Evolutionary conservation across 257 asterid genomes (phyloP).

Genomic region (Nicotiana tomentosiformis): DNA sequence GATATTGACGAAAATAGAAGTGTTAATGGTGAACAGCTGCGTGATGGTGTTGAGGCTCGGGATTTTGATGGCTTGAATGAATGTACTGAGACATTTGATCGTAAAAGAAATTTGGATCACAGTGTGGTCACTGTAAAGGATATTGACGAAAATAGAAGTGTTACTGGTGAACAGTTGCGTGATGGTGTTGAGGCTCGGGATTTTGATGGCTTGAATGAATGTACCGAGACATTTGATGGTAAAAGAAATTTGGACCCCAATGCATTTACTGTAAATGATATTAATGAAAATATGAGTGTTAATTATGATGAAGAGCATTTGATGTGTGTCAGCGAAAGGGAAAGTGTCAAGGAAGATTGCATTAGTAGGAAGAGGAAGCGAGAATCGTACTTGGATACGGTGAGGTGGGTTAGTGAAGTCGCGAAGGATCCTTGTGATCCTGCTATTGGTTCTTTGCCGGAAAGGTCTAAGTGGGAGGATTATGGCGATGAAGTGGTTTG

Average conservation of each 20-base stretch:
- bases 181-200: not conserved
- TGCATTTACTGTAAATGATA: not conserved
- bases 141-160: too few species aligned
- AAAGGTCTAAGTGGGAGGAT: constrained; percentile 63
- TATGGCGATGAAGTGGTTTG: constrained; percentile 47
- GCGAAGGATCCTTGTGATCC: constrained; percentile 64
- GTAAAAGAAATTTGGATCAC: not conserved
- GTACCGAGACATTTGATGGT: not conserved
- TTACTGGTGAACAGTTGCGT: not conserved
- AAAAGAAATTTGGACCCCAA: not conserved
- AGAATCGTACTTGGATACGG: constrained; percentile 25
- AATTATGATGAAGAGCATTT: not conserved
- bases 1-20: too few species aligned
- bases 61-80: not conserved
- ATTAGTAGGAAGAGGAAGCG: constrained; percentile 57
- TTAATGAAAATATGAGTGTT: not conserved
- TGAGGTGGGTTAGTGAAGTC: constrained; percentile 56
- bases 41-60: not conserved
- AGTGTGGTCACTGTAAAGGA: too few species aligned
- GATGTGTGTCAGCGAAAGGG: not conserved
- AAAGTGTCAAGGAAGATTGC: constrained; percentile 11
- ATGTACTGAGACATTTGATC: not conserved
- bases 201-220: not conserved
- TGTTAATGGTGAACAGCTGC: not conserved
- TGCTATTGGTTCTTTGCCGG: constrained; percentile 42